phyloP scores from a whole-genome alignment of 23 red algal genomes.

The Agarophyton chilense region DNA sequence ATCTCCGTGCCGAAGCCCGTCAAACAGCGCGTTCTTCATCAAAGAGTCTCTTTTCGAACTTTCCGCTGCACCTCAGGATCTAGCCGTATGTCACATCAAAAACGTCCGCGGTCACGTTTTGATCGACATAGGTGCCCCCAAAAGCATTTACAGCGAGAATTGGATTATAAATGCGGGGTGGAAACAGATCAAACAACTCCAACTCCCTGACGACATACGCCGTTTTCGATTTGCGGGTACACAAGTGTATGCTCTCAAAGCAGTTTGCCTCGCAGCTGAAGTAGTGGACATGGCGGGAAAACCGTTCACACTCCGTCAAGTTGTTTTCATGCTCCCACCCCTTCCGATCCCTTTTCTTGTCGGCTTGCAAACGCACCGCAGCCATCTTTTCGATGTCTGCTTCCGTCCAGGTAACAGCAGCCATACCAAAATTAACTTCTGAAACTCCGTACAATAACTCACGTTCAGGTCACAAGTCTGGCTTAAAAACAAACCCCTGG shows the following conservation, averaged over 20 bases:
- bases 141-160: background rate
- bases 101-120: background rate
- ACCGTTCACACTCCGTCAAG: background rate
- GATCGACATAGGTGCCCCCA: background rate
- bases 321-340: background rate
- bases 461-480: background rate
- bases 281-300: background rate
- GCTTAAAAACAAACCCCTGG: background rate
- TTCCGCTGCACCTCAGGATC: background rate
- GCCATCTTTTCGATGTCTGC: background rate
- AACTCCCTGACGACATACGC: background rate
- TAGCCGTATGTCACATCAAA: background rate
- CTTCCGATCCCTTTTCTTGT: background rate
- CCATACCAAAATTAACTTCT: background rate
- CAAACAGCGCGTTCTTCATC: no score
- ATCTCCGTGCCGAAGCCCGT: no score
- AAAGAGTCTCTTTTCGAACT: background rate
- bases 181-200: background rate
- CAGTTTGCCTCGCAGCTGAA: background rate
- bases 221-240: background rate
- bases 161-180: background rate
- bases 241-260: background rate
- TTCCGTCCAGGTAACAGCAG: background rate
- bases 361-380: background rate
- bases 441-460: background rate